A percentile compares a stretch with the other conserved stretches of the same genome.
Conservation (phyloP, 2,329 filamentous ascomycete species). For the Sclerotinia subarctica region DNA sequence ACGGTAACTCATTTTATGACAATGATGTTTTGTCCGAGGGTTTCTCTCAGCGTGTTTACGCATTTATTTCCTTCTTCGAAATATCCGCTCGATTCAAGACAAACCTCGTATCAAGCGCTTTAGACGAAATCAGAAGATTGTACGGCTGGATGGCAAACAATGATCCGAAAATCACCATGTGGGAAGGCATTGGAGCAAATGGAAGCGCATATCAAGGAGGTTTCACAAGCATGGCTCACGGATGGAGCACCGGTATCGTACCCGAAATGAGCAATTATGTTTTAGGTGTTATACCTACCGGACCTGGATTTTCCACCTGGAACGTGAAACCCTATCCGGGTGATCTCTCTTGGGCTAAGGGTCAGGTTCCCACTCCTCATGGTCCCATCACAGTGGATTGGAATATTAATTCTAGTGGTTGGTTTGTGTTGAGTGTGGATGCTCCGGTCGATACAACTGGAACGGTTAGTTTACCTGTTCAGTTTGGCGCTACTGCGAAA, state of each 20-base stretch:
- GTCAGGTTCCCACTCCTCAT: slow-evolving; percentile 44
- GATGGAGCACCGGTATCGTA: slow-evolving; percentile 51
- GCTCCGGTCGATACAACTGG: slow-evolving; percentile 36
- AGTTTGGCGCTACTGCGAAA: slow-evolving; percentile 4
- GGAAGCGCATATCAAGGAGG: slow-evolving; percentile 46
- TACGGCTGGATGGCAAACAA: slow-evolving; percentile 50
- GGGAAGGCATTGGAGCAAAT: slow-evolving; percentile 49
- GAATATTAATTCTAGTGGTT: slow-evolving; percentile 32
- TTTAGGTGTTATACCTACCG: slow-evolving; percentile 46
- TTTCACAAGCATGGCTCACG: slow-evolving; percentile 50
- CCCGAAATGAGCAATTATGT: slow-evolving; percentile 47
- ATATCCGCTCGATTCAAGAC: slow-evolving; percentile 47
- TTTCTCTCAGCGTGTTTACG: slow-evolving; percentile 48
- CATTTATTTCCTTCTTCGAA: slow-evolving; percentile 54
- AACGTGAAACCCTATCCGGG: slow-evolving; percentile 41
- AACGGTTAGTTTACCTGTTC: slow-evolving; percentile 30
- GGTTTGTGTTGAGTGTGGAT: slow-evolving; percentile 37
- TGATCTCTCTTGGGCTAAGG: slow-evolving; percentile 45
- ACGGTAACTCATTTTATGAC: slow-evolving; percentile 54
- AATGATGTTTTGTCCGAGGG: slow-evolving; percentile 41
- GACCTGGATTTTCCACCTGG: slow-evolving; percentile 46
- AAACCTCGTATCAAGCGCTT: slow-evolving; percentile 39
- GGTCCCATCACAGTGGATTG: slow-evolving; percentile 43
- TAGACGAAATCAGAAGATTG: slow-evolving; percentile 47
- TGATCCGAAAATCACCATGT: slow-evolving; percentile 48